A percentile compares a stretch with the other conserved stretches of the same genome.
Conservation (phyloP, 78 protist genomes). For the Dictyostelium intermedium region DNA sequence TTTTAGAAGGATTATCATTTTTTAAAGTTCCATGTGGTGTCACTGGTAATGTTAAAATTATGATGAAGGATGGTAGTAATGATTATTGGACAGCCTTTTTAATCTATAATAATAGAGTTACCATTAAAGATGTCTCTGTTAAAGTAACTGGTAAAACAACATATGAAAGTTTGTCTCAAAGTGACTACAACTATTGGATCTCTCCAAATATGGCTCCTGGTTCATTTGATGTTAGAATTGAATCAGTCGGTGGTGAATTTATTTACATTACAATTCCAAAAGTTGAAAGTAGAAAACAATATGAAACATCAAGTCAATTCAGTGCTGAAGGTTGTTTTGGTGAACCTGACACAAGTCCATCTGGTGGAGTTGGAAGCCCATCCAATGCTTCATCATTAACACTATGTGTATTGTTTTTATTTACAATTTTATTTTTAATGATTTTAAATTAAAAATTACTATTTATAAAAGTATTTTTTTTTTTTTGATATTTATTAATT, state of each 20-base stretch:
- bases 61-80: slow-evolving; percentile 31
- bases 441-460: background rate
- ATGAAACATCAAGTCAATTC: background rate
- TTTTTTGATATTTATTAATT: too few relatives aligned
- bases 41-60: background rate
- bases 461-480: too few relatives aligned
- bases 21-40: slow-evolving; percentile 19
- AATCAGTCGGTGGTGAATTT: slow-evolving; percentile 5
- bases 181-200: slow-evolving; percentile 11
- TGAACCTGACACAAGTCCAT: background rate
- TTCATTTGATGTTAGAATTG: background rate
- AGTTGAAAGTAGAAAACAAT: background rate
- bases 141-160: background rate
- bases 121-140: background rate
- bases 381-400: background rate
- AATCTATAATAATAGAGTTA: background rate
- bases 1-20: background rate
- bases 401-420: background rate
- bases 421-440: background rate
- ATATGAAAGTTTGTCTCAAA: background rate
- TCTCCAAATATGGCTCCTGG: background rate
- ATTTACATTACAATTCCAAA: background rate
- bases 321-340: background rate
- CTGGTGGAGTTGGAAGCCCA: background rate
- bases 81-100: slow-evolving; percentile 16